Evolutionary conservation across 148 eudicot species (phyloP).

Genomic region (Silene conica): DNA sequence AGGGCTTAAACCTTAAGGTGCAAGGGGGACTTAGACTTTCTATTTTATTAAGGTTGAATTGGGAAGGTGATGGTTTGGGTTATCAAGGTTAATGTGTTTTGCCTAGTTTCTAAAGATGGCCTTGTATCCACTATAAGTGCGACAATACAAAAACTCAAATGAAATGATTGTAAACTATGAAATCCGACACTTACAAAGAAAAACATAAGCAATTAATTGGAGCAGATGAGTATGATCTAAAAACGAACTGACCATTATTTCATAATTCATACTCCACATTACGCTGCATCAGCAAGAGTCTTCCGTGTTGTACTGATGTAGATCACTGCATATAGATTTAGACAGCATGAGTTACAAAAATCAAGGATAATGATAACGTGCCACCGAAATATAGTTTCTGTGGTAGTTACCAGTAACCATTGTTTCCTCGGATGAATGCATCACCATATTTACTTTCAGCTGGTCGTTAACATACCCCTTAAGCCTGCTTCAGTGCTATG

Average conservation of each 20-base stretch:
- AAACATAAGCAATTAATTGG: background rate
- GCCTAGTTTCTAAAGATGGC: too few relatives aligned
- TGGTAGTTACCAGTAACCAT: constrained; percentile 51
- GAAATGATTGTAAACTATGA: too few relatives aligned
- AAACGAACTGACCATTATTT: background rate
- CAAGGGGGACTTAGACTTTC: too few relatives aligned
- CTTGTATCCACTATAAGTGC: too few relatives aligned
- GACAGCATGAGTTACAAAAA: background rate
- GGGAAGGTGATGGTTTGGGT: too few relatives aligned
- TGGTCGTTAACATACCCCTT: constrained; percentile 95
- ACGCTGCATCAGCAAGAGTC: constrained; percentile 34
- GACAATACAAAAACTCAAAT: too few relatives aligned
- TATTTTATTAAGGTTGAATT: too few relatives aligned
- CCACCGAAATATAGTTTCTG: too few relatives aligned
- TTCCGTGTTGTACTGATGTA: constrained; percentile 88
- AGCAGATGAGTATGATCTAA: background rate
- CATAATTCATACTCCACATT: background rate
- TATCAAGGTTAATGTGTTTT: too few relatives aligned
- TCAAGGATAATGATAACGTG: too few relatives aligned
- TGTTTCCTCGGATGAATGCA: constrained; percentile 94
- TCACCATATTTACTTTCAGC: constrained; percentile 89
- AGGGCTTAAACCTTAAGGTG: too few relatives aligned
- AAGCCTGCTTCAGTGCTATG: constrained; percentile 97
- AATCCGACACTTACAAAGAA: too few relatives aligned
- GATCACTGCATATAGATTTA: constrained; percentile 46